Evolutionary conservation across 352 stramenopile species (phyloP).

Genomic region (Lagenidium sp.): DNA sequence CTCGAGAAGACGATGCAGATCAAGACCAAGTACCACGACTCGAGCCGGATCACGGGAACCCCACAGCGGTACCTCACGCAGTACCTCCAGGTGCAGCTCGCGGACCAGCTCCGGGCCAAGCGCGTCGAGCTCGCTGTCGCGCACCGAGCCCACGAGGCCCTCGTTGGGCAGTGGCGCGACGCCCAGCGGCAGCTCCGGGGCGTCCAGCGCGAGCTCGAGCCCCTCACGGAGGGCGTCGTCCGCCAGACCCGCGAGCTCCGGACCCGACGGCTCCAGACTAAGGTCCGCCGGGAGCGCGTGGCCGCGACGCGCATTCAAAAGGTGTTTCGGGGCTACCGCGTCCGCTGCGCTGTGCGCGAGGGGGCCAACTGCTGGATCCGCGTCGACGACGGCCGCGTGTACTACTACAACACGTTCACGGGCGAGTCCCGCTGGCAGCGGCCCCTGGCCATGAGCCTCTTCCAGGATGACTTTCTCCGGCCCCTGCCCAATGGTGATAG

Average conservation of each 20-base stretch:
- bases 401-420: conserved; percentile 83
- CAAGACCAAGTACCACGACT: conserved; percentile 83
- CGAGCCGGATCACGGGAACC: conserved; percentile 75
- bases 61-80: conserved; percentile 90
- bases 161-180: conserved; percentile 53
- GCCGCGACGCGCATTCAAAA: conserved; percentile 74
- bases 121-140: conserved; percentile 57
- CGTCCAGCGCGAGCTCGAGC: conserved; percentile 70
- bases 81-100: conserved; percentile 87
- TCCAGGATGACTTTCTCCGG: conserved; percentile 41
- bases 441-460: conserved; percentile 72
- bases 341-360: conserved; percentile 52
- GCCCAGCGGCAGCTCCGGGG: conserved; percentile 58
- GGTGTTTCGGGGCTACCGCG: conserved; percentile 67
- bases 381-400: conserved; percentile 20
- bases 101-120: conserved; percentile 71
- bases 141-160: conserved; percentile 32
- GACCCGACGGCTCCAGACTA: conserved; percentile 49
- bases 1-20: conserved; percentile 80
- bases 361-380: conserved; percentile 74
- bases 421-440: conserved; percentile 49
- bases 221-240: conserved; percentile 76
- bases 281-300: conserved; percentile 52
- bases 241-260: conserved; percentile 69
- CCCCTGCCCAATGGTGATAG: conserved; percentile 13